phyloP scores from a whole-genome alignment of 768 basidiomycete genomes.

The Pholiota conissans region DNA sequence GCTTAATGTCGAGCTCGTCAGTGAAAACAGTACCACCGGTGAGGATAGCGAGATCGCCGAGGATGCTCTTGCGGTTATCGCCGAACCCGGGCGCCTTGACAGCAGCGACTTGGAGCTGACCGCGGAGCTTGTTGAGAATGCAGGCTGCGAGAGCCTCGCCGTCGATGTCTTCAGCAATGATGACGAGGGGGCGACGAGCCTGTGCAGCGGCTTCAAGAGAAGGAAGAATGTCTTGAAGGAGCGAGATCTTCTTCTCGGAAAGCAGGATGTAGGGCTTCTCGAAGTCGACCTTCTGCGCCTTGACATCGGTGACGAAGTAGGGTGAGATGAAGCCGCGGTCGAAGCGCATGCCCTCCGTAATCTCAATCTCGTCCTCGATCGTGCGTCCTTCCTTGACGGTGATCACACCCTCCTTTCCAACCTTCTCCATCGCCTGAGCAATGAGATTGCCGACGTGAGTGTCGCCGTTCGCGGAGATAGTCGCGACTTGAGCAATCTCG shows the following conservation, averaged over 20 bases:
- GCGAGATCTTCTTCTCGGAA: conserved; percentile 97
- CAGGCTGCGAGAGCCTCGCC: conserved; percentile 97
- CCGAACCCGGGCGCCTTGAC: conserved; percentile 99
- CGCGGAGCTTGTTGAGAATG: conserved; percentile 99
- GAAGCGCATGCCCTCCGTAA: conserved; percentile 99
- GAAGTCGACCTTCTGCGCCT: conserved; percentile 92
- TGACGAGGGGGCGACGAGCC: conserved; percentile 85
- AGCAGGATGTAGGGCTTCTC: conserved; percentile 95
- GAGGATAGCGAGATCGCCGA: conserved; percentile 95
- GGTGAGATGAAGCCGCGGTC: conserved; percentile 98
- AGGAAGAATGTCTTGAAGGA: conserved; percentile 93
- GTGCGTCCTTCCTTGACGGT: conserved; percentile 99
- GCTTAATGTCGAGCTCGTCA: conserved; percentile 95
- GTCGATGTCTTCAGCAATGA: conserved; percentile 97
- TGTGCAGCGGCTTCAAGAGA: conserved; percentile 82
- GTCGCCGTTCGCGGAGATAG: conserved; percentile 85
- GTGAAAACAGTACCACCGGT: conserved; percentile 98
- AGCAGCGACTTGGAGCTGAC: conserved; percentile 90
- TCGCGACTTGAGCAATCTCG: conserved; percentile 99
- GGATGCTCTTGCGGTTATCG: conserved; percentile 98
- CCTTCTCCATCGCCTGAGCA: conserved; percentile 99
- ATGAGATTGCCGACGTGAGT: conserved; percentile 91
- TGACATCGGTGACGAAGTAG: conserved; percentile 98
- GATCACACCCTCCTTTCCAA: conserved; percentile 99
- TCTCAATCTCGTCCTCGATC: conserved; percentile 98